phyloP scores from a whole-genome alignment of 192 early-diverging fungal species.

The Coemansia sp. region DNA sequence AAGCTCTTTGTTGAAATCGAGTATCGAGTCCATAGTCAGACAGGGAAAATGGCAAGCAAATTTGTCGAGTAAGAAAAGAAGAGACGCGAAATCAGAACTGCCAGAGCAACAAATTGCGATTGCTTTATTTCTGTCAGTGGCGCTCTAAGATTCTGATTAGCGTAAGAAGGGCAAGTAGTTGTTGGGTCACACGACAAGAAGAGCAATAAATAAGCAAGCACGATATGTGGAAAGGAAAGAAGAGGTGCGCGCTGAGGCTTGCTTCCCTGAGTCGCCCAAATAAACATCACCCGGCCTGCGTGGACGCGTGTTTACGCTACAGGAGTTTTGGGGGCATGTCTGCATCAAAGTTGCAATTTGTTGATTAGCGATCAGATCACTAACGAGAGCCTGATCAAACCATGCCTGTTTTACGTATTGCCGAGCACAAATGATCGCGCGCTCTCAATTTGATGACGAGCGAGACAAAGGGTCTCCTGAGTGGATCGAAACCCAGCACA shows the following conservation, averaged over 20 bases:
- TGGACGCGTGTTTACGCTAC: not conserved
- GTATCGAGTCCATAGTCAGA: slow-evolving; percentile 61
- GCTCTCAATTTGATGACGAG: too few species aligned
- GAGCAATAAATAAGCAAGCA: not conserved
- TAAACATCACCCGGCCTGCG: not conserved
- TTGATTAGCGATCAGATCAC: not conserved
- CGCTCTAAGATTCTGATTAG: slow-evolving; percentile 2
- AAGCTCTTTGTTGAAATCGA: slow-evolving; percentile 90
- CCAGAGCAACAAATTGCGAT: not conserved
- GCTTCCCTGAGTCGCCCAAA: not conserved
- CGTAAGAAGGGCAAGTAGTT: not conserved
- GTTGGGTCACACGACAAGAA: not conserved
- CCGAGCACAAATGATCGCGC: too few species aligned
- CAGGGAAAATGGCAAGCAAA: not conserved
- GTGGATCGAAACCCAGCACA: too few species aligned
- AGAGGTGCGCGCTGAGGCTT: not conserved
- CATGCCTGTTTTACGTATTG: too few species aligned
- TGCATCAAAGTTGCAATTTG: not conserved
- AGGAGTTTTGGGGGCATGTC: not conserved
- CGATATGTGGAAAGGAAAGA: not conserved
- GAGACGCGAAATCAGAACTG: not conserved
- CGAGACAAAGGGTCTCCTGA: too few species aligned
- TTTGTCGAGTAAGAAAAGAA: not conserved
- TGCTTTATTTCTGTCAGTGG: not conserved
- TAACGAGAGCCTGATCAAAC: not conserved